Conservation (phyloP, 2,329 filamentous ascomycete species). For the Claviceps capensis region DNA sequence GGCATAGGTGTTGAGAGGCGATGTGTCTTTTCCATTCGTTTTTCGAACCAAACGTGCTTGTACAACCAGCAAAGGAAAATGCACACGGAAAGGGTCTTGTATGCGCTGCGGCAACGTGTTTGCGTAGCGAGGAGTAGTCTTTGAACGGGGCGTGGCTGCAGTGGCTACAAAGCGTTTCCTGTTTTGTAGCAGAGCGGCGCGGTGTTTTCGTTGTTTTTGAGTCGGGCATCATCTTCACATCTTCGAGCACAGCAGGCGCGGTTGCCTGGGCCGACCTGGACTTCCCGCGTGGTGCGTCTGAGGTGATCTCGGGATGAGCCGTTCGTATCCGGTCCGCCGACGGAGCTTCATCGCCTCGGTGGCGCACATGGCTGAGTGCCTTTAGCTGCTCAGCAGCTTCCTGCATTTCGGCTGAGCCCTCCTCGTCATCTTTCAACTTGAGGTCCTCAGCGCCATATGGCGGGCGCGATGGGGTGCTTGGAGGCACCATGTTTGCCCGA, state of each 20-base stretch:
- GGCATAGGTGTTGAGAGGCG: constrained; percentile 70
- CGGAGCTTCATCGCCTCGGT: constrained; percentile 32
- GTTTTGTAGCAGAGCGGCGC: constrained; percentile 38
- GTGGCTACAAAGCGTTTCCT: constrained; percentile 46
- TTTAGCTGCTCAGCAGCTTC: constrained; percentile 55
- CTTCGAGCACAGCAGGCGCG: constrained; percentile 14
- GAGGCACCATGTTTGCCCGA: constrained; percentile 12
- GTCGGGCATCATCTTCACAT: constrained; percentile 13
- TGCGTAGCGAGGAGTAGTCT: constrained; percentile 50
- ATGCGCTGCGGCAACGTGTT: constrained; percentile 54
- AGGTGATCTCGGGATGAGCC: constrained; percentile 24
- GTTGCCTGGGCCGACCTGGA: constrained; percentile 9
- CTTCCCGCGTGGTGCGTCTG: constrained; percentile 17
- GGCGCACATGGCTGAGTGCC: constrained; percentile 48
- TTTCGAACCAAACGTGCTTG: constrained; percentile 75
- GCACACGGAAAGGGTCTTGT: constrained; percentile 72
- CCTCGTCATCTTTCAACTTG: constrained; percentile 25
- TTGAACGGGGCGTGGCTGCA: constrained; percentile 54
- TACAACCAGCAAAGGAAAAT: constrained; percentile 72
- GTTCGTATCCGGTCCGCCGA: constrained; percentile 21
- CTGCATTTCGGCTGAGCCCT: constrained; percentile 56
- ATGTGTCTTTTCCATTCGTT: constrained; percentile 98
- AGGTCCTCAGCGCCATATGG: constrained; percentile 10
- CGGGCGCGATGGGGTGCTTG: constrained; percentile 15
- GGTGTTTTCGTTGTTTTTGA: constrained; percentile 25